Conservation (phyloP, 345 rosid species). For the Salix viminalis region DNA sequence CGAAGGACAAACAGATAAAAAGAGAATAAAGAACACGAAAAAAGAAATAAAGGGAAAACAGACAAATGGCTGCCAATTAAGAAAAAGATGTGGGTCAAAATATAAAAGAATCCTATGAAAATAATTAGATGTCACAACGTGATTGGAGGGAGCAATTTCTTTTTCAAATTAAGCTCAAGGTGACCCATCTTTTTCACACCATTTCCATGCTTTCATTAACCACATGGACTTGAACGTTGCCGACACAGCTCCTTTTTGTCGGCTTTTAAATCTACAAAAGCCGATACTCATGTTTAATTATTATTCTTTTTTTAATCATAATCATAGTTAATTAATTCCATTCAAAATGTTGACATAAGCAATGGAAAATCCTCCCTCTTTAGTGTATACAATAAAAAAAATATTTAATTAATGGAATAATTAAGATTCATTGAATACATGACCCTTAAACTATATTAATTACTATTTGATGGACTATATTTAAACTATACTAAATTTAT, state of each 20-base stretch:
- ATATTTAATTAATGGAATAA: too few species aligned
- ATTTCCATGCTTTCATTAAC: neutral
- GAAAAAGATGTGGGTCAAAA: neutral
- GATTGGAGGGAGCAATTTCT: neutral
- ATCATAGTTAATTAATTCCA: too few species aligned
- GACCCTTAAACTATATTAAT: too few species aligned
- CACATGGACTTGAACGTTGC: conserved; percentile 13
- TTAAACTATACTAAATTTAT: too few species aligned
- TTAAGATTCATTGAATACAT: too few species aligned
- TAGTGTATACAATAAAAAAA: too few species aligned
- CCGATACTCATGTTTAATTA: neutral
- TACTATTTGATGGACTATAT: too few species aligned
- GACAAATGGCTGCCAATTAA: neutral
- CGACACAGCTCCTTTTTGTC: conserved; percentile 19
- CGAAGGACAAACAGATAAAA: neutral
- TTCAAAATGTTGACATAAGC: too few species aligned
- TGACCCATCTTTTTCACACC: neutral
- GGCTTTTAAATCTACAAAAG: neutral
- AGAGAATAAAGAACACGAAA: neutral
- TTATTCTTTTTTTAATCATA: neutral
- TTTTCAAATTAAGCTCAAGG: neutral
- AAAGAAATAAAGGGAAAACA: neutral
- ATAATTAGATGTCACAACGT: neutral
- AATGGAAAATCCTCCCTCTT: too few species aligned
- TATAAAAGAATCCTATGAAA: neutral